phyloP scores from a whole-genome alignment of 1,139 yeast species.

The Nakaseomyces glabratus region DNA sequence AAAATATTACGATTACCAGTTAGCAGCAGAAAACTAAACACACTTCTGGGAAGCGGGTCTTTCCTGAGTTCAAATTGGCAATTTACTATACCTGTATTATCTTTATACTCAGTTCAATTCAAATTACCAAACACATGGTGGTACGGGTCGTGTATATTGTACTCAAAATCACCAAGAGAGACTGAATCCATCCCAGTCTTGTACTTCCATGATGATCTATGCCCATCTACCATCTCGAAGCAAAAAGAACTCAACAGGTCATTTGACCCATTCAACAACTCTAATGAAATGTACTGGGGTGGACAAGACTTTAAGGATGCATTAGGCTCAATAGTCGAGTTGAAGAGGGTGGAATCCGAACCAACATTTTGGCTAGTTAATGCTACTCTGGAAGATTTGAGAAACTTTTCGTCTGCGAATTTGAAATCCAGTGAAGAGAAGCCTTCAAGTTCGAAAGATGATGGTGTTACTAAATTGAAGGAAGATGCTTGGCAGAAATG shows the following conservation, averaged over 20 bases:
- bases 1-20: background rate
- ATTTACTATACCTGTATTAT: conserved; percentile 18
- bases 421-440: conserved; percentile 21
- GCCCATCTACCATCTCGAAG: conserved; percentile 59
- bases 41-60: conserved; percentile 13
- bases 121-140: conserved; percentile 74
- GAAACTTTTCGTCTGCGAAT: conserved; percentile 56
- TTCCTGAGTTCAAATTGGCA: conserved; percentile 17
- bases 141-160: conserved; percentile 77
- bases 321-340: conserved; percentile 45
- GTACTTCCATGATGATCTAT: conserved; percentile 87
- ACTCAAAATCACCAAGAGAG: conserved; percentile 43
- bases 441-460: conserved; percentile 9
- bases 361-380: conserved; percentile 66
- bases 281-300: conserved; percentile 71
- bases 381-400: conserved; percentile 68
- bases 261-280: conserved; percentile 67
- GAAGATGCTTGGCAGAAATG: conserved; percentile 32
- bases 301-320: conserved; percentile 65
- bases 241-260: conserved; percentile 46
- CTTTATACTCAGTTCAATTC: conserved; percentile 67
- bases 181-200: conserved; percentile 70
- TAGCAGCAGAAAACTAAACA: conserved; percentile 7
- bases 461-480: conserved; percentile 7
- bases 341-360: conserved; percentile 64